Evolutionary conservation across 108 stramenopile genomes (phyloP), one percentile per base, ranked within the genome.

Genomic region (Nitzschia sp.): DNA sequence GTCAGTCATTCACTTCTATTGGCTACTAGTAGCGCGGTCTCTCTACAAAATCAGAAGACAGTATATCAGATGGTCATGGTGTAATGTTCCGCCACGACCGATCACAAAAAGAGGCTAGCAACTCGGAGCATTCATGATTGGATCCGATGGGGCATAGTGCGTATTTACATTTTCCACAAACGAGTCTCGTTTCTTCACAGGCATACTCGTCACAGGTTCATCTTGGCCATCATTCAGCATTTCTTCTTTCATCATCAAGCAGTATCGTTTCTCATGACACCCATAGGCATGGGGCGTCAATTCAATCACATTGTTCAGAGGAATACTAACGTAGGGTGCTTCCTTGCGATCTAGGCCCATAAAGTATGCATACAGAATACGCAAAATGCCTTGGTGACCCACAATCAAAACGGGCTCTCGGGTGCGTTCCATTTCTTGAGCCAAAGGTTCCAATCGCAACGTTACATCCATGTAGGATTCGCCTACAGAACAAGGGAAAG

Each of bases 381-480:
- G 85, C 46, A 98, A 82, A 57, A 98, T 98, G 23, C 97, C 99
- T 76, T 98, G 98, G 71, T 97, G 96, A 51, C 79, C 98, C 35
- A 99, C 82, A 66, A 99, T 97, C 65, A 99, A 74, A 13, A 99
- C 75, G 21, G 99, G 99, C 67, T 96, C 98, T 24, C 96, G 77
- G 26, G 96, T 97, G 19, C 98, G 91, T 85, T 98, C 98, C 87
- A 99, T 93, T 77, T 98, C 98, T 64, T 97, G 91, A 42, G 98
- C 95, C 65, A 99, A 80, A 17, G 97, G 93, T 68, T 99, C 99
- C 56, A 99, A 83, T 29, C 99, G 83, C 64, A 94, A 77, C 18
- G 97, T 98, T 33, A 99, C 91, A 80, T 99, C 99, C 89, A 98
- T 95, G 83, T 99, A 99, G 5, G 89, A 93, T 85, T 99, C 99